phyloP scores from a whole-genome alignment of 768 basidiomycete species.

The Amylocystis lapponica region DNA sequence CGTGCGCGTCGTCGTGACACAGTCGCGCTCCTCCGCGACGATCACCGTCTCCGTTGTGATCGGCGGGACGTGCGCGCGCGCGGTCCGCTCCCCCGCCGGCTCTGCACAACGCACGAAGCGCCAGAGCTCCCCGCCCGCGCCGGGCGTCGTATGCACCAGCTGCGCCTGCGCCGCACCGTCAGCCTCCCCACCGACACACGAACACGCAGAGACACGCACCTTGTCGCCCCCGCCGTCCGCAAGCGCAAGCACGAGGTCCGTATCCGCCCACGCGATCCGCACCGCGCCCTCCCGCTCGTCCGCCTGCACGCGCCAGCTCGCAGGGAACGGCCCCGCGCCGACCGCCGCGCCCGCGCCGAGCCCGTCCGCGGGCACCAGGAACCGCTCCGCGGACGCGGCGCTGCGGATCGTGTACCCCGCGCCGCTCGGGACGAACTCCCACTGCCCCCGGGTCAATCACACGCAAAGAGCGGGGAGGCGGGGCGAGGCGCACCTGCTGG shows the following conservation, averaged over 20 bases:
- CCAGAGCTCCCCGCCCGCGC: slow-evolving; percentile 18
- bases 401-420: slow-evolving; percentile 19
- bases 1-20: slow-evolving; percentile 20
- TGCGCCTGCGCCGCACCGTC: slow-evolving; percentile 15
- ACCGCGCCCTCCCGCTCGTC: slow-evolving; percentile 11
- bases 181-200: no score
- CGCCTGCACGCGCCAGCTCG: slow-evolving; percentile 17
- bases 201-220: slow-evolving; percentile 5
- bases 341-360: slow-evolving; percentile 10
- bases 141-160: slow-evolving; percentile 10
- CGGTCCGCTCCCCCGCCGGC: slow-evolving; percentile 6
- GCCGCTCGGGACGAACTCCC: slow-evolving; percentile 21
- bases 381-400: slow-evolving; percentile 3
- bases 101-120: slow-evolving; percentile 15
- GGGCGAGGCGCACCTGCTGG: slow-evolving; percentile 18
- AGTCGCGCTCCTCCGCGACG: slow-evolving; percentile 17
- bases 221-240: slow-evolving; percentile 18
- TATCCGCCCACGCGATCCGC: slow-evolving; percentile 19
- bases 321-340: slow-evolving; percentile 21
- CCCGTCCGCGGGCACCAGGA: slow-evolving; percentile 18
- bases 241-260: slow-evolving; percentile 15
- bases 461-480: slow-evolving; percentile 23
- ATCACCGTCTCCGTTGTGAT: slow-evolving; percentile 18
- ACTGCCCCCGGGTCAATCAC: slow-evolving; percentile 6
- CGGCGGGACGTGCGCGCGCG: slow-evolving; percentile 8